A percentile compares a stretch with the other conserved stretches of the same genome.
phyloP scores from a whole-genome alignment of 176 grass and related monocot species.

The Oryza longistaminata region DNA sequence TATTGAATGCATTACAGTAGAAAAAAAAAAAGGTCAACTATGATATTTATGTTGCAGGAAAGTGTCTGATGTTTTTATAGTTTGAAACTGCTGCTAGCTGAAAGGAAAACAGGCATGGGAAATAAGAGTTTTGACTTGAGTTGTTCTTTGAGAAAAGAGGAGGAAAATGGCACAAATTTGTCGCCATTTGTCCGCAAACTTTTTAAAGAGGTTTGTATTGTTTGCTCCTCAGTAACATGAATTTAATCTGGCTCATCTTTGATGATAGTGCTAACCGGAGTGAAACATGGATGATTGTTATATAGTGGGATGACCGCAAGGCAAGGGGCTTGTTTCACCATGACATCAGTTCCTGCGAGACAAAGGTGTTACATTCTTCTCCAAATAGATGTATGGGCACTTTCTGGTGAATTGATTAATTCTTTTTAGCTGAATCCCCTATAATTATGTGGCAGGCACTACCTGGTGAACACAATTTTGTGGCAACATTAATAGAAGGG shows the following conservation, averaged over 20 bases:
- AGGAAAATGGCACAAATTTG: conserved; percentile 8
- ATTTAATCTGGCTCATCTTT: background rate
- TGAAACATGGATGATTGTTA: background rate
- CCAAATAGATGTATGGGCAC: background rate
- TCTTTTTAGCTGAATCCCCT: background rate
- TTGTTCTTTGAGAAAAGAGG: background rate
- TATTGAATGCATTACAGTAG: background rate
- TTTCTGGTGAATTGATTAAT: background rate
- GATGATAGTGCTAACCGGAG: background rate
- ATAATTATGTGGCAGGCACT: conserved; percentile 47
- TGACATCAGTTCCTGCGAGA: conserved; percentile 58
- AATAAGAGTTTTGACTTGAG: conserved; percentile 8
- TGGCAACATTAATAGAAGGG: conserved; percentile 68
- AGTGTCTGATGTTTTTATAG: conserved; percentile 15
- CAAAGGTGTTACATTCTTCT: conserved; percentile 52
- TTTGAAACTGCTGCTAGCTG: conserved; percentile 13
- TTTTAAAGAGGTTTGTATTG: conserved; percentile 61
- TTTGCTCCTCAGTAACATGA: background rate
- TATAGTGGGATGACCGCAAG: conserved; percentile 75
- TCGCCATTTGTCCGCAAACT: conserved; percentile 61
- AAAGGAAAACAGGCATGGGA: conserved; percentile 31
- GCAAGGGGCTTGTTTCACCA: conserved; percentile 72
- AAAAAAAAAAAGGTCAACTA: background rate
- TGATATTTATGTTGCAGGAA: background rate
- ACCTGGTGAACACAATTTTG: conserved; percentile 64